Conservation (phyloP, 2,329 filamentous ascomycete species). For the Sphaerulina musiva region DNA sequence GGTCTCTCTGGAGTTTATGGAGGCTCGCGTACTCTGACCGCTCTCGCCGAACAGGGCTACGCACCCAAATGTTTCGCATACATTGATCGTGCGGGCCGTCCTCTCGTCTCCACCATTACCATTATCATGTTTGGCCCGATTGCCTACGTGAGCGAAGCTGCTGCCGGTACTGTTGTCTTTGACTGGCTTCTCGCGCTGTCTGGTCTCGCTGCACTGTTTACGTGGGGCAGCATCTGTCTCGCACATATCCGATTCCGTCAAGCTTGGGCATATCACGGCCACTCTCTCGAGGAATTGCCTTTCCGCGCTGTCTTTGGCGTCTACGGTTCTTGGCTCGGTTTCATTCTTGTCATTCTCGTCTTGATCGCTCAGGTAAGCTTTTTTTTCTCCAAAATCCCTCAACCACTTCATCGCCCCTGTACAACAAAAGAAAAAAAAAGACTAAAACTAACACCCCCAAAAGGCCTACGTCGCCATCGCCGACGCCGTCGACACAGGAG, state of each 20-base stretch:
- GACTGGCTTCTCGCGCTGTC: slow-evolving; percentile 64
- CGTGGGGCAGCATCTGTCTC: slow-evolving; percentile 64
- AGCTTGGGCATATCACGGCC: slow-evolving; percentile 55
- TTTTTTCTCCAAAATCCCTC: background rate
- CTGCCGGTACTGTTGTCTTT: slow-evolving; percentile 46
- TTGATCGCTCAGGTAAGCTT: slow-evolving; percentile 58
- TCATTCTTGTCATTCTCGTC: slow-evolving; percentile 67
- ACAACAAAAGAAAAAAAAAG: too few species aligned
- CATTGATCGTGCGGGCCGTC: slow-evolving; percentile 56
- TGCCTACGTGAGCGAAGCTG: slow-evolving; percentile 52
- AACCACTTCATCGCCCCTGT: background rate
- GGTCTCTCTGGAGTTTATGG: slow-evolving; percentile 71
- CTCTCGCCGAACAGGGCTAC: slow-evolving; percentile 70
- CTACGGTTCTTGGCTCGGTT: slow-evolving; percentile 71
- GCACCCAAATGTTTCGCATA: slow-evolving; percentile 54
- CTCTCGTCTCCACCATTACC: slow-evolving; percentile 47
- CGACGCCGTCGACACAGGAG: slow-evolving; percentile 20
- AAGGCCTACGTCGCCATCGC: slow-evolving; percentile 46
- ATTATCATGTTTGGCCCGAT: slow-evolving; percentile 49
- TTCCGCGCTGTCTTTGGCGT: slow-evolving; percentile 76
- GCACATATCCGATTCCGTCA: slow-evolving; percentile 60
- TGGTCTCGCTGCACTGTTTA: slow-evolving; percentile 66
- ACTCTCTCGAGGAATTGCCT: slow-evolving; percentile 66
- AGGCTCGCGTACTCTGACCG: slow-evolving; percentile 80
- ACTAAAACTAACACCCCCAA: background rate